Percentiles rank a stretch among this genome's conserved stretches.
phyloP scores from a whole-genome alignment of 2,329 filamentous ascomycete genomes.

The Penicillium sp. region DNA sequence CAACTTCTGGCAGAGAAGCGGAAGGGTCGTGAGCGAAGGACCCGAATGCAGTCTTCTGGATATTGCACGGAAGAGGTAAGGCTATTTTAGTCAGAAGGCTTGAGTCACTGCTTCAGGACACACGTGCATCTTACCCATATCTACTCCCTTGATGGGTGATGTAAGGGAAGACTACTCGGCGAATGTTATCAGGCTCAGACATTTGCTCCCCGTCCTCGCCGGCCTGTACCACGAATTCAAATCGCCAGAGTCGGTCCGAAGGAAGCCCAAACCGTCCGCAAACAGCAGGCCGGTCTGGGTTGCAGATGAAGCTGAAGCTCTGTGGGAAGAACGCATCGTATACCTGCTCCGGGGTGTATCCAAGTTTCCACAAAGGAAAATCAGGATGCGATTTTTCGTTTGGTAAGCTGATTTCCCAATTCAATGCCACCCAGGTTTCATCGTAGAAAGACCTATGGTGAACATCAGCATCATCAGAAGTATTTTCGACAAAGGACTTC shows the following conservation, averaged over 20 bases:
- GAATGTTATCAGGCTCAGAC: slow-evolving; percentile 13
- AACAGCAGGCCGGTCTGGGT: slow-evolving; percentile 45
- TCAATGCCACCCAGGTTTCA: slow-evolving; percentile 51
- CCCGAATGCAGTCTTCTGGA: slow-evolving; percentile 50
- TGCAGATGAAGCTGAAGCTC: slow-evolving; percentile 49
- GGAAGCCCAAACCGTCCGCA: slow-evolving; percentile 48
- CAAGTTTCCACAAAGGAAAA: slow-evolving; percentile 52
- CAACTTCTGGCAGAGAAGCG: slow-evolving; percentile 49
- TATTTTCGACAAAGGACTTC: background rate
- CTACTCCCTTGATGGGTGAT: slow-evolving; percentile 27
- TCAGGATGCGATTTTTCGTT: slow-evolving; percentile 50
- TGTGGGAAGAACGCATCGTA: slow-evolving; percentile 52
- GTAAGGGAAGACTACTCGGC: slow-evolving; percentile 28
- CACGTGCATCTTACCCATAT: slow-evolving; percentile 22
- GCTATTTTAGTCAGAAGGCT: slow-evolving; percentile 12
- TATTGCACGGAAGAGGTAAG: slow-evolving; percentile 34
- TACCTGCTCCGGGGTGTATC: slow-evolving; percentile 49
- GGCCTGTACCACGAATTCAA: slow-evolving; percentile 39
- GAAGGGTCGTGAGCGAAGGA: slow-evolving; percentile 50
- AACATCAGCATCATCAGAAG: background rate
- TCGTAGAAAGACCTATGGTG: slow-evolving; percentile 21
- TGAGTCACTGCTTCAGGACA: background rate
- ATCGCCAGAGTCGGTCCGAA: slow-evolving; percentile 46
- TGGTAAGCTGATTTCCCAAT: slow-evolving; percentile 47
- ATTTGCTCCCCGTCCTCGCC: slow-evolving; percentile 35